Conservation (phyloP, 2,329 filamentous ascomycete genomes). For the Fusarium equiseti region DNA sequence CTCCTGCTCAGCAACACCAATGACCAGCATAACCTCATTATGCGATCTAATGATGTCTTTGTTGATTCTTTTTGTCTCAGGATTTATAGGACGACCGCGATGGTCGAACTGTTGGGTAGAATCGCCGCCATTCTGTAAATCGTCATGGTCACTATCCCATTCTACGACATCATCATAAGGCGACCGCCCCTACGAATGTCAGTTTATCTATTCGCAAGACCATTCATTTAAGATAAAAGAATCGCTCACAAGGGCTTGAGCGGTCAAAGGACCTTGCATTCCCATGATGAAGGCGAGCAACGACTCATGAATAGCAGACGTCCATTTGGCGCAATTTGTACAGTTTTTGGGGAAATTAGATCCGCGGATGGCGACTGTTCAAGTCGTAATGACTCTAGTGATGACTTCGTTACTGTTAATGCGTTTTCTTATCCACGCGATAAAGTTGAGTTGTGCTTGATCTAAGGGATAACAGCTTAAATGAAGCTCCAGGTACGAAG, state of each 20-base stretch:
- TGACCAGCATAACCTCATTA: slow-evolving; percentile 73
- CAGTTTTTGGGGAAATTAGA: not conserved
- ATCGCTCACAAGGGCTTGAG: slow-evolving; percentile 64
- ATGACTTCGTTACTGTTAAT: not conserved
- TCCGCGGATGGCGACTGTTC: not conserved
- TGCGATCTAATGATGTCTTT: slow-evolving; percentile 69
- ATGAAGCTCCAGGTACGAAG: slow-evolving; percentile 10
- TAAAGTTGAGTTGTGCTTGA: not conserved
- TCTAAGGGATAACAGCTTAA: not conserved
- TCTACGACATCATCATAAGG: slow-evolving; percentile 69
- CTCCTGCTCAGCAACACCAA: slow-evolving; percentile 71
- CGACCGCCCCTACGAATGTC: slow-evolving; percentile 63
- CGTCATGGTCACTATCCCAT: slow-evolving; percentile 55
- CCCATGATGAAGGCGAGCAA: slow-evolving; percentile 58
- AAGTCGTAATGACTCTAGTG: not conserved
- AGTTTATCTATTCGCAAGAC: not conserved
- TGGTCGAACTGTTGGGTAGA: slow-evolving; percentile 65
- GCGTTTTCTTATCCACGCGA: not conserved
- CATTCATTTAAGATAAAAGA: not conserved
- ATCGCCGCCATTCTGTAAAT: slow-evolving; percentile 40
- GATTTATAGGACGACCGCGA: slow-evolving; percentile 67
- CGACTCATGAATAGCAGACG: slow-evolving; percentile 13
- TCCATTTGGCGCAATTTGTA: not conserved
- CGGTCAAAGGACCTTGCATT: slow-evolving; percentile 67
- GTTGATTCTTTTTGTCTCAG: slow-evolving; percentile 66